Percentiles rank a stretch among this genome's conserved stretches.
phyloP scores from a whole-genome alignment of 352 stramenopile genomes.

The Phytophthora colocasiae region DNA sequence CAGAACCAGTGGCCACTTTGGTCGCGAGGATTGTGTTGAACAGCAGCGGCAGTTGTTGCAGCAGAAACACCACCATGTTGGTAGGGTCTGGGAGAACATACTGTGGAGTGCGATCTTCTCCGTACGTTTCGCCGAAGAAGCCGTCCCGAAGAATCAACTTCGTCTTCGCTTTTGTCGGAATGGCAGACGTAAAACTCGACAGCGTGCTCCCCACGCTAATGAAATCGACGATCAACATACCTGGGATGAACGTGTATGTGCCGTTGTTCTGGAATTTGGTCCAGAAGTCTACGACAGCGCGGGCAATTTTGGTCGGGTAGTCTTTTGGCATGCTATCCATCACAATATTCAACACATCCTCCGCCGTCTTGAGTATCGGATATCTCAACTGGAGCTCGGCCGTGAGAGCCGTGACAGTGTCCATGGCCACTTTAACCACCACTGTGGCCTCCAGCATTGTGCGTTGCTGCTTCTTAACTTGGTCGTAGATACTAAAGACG shows the following conservation, averaged over 20 bases:
- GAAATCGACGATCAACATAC: slow-evolving; percentile 32
- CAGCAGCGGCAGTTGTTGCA: slow-evolving; percentile 35
- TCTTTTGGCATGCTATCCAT: neutral
- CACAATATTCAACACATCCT: slow-evolving; percentile 32
- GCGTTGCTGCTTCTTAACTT: slow-evolving; percentile 42
- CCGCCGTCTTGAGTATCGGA: slow-evolving; percentile 19
- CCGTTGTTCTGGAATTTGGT: slow-evolving; percentile 10
- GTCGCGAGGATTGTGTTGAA: slow-evolving; percentile 30
- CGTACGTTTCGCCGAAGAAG: slow-evolving; percentile 29
- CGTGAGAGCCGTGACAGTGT: slow-evolving; percentile 22
- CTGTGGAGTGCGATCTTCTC: slow-evolving; percentile 27
- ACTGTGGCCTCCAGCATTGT: slow-evolving; percentile 48
- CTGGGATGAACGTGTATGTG: slow-evolving; percentile 27
- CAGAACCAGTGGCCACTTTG: slow-evolving; percentile 10
- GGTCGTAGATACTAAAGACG: slow-evolving; percentile 34
- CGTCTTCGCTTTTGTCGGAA: slow-evolving; percentile 1
- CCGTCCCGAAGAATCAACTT: slow-evolving; percentile 21
- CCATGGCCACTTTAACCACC: slow-evolving; percentile 40
- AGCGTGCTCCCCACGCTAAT: slow-evolving; percentile 22
- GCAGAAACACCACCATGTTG: slow-evolving; percentile 27
- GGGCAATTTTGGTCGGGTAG: neutral
- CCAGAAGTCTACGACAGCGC: slow-evolving; percentile 8
- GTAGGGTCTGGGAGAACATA: slow-evolving; percentile 26
- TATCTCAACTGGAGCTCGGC: slow-evolving; percentile 35
- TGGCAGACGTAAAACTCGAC: slow-evolving; percentile 28